These are phyloP conservation scores for Starmera caribaea DNA, from an alignment of 805 yeast species.

Conservation along the genomic window DNA sequence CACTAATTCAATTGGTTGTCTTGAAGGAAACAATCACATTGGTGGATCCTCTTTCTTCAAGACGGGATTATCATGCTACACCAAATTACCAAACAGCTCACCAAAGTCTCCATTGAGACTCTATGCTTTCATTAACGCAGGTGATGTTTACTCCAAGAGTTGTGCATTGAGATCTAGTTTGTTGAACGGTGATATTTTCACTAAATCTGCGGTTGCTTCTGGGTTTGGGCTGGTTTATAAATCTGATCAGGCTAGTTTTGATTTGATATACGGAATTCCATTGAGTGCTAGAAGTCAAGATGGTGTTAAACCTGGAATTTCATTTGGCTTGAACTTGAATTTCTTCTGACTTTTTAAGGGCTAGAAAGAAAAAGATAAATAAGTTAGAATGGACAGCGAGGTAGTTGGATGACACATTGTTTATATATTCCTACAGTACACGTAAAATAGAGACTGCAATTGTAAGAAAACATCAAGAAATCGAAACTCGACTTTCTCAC, in stretches of 20 bases:
- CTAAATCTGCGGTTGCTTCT: constrained; percentile 31
- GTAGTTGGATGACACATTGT: too few species aligned
- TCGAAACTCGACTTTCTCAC: too few species aligned
- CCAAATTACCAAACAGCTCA: constrained; percentile 43
- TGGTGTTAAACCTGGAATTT: constrained; percentile 43
- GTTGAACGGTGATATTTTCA: constrained; percentile 13
- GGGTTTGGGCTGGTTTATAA: constrained; percentile 46
- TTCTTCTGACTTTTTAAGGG: constrained; percentile 15
- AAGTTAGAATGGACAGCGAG: too few species aligned
- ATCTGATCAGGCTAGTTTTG: constrained; percentile 43
- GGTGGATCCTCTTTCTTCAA: constrained; percentile 53
- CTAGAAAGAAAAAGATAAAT: too few species aligned
- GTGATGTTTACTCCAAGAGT: constrained; percentile 30
- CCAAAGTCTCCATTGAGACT: constrained; percentile 40
- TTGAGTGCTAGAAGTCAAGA: constrained; percentile 35
- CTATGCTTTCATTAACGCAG: constrained; percentile 53
- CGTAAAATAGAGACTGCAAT: too few species aligned
- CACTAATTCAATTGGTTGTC: constrained; percentile 46
- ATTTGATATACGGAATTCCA: constrained; percentile 47
- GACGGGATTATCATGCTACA: constrained; percentile 37
- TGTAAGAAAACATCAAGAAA: too few species aligned
- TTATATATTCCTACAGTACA: too few species aligned
- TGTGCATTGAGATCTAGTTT: constrained; percentile 10
- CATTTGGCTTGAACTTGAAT: constrained; percentile 41
- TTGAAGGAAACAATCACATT: constrained; percentile 33